Percentiles rank a stretch among this genome's conserved stretches.
These are phyloP conservation scores for Verticillium isaacii DNA, from an alignment of 2,329 filamentous ascomycete species.

Conservation along the genomic window DNA sequence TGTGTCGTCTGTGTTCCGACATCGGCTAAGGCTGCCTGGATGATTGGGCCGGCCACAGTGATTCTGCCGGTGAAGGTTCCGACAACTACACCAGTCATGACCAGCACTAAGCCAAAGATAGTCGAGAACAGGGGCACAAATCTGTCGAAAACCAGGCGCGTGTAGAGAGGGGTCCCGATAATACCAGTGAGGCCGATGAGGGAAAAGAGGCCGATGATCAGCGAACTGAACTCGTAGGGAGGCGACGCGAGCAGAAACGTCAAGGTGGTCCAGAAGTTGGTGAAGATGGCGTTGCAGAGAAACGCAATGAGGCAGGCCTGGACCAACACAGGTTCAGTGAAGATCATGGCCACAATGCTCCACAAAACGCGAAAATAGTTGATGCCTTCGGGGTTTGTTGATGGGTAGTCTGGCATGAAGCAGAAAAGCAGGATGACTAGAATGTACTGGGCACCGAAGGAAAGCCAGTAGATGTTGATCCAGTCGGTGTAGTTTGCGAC, in stretches of 20 bases:
- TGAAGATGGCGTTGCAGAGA: conserved; percentile 47
- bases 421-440: conserved; percentile 62
- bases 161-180: conserved; percentile 63
- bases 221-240: conserved; percentile 63
- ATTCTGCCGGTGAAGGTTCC: conserved; percentile 65
- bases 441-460: conserved; percentile 64
- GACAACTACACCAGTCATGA: conserved; percentile 57
- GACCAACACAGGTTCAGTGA: conserved; percentile 62
- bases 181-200: conserved; percentile 71
- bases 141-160: conserved; percentile 63
- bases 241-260: conserved; percentile 70
- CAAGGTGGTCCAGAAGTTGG: conserved; percentile 58
- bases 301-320: conserved; percentile 67
- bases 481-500: conserved; percentile 70
- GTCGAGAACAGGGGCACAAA: conserved; percentile 66
- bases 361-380: conserved; percentile 63
- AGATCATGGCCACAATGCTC: conserved; percentile 59
- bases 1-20: conserved; percentile 68
- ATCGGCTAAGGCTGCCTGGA: conserved; percentile 68
- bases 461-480: conserved; percentile 76
- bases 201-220: conserved; percentile 73
- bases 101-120: conserved; percentile 54
- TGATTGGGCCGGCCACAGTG: conserved; percentile 64
- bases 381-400: conserved; percentile 60
- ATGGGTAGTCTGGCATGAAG: conserved; percentile 78